Evolutionary conservation across 2,329 filamentous ascomycete species (phyloP).

Genomic region (Chaetomiaceae sp.): DNA sequence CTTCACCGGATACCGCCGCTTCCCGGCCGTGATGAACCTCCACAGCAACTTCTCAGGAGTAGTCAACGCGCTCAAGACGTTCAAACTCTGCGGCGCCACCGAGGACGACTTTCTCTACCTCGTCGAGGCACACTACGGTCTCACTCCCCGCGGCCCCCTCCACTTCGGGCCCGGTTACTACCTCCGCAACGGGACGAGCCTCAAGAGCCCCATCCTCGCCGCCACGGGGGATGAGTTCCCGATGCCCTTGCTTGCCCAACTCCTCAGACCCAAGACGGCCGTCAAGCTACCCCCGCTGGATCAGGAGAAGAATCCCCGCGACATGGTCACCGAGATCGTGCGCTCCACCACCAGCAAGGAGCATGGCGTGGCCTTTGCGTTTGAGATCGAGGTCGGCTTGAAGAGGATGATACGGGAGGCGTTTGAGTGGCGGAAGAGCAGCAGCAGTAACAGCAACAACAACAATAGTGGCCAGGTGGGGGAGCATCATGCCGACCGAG

Average conservation of each 20-base stretch:
- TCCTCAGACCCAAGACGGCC: slow-evolving; percentile 8
- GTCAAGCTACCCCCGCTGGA: slow-evolving; percentile 12
- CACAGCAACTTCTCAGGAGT: slow-evolving; percentile 8
- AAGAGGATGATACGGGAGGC: slow-evolving; percentile 4
- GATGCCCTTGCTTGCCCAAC: neutral
- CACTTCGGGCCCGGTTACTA: slow-evolving; percentile 12
- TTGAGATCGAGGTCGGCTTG: slow-evolving; percentile 7
- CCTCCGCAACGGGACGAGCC: slow-evolving; percentile 11
- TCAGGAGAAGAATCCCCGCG: slow-evolving; percentile 4
- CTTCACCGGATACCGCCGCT: slow-evolving; percentile 12
- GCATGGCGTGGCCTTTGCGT: slow-evolving; percentile 8
- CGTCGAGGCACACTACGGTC: slow-evolving; percentile 12
- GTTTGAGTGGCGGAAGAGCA: slow-evolving; percentile 14
- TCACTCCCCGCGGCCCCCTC: slow-evolving; percentile 11
- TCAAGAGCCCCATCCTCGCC: slow-evolving; percentile 9
- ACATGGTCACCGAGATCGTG: slow-evolving; percentile 11
- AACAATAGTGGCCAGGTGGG: no score
- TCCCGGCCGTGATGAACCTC: slow-evolving; percentile 10
- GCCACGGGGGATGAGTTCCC: slow-evolving; percentile 9
- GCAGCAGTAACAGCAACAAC: no score
- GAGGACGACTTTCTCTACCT: slow-evolving; percentile 9
- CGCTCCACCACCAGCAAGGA: neutral
- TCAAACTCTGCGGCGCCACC: slow-evolving; percentile 9
- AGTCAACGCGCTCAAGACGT: neutral
- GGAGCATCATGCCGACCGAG: neutral